phyloP scores from a whole-genome alignment of 257 asterid genomes.

The Solanum pennellii region DNA sequence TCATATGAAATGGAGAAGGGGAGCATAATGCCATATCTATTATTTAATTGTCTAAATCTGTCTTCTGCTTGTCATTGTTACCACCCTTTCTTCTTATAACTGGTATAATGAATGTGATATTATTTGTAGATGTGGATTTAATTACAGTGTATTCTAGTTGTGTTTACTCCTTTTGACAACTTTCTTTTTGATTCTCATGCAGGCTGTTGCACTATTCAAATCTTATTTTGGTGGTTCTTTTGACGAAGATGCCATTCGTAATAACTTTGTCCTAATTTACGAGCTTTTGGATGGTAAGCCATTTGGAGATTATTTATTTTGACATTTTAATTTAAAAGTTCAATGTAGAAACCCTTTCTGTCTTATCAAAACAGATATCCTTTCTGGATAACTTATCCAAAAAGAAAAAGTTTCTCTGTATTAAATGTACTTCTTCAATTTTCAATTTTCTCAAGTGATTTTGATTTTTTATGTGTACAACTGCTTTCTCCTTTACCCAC shows the following conservation, averaged over 20 bases:
- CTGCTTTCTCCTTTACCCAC: not conserved
- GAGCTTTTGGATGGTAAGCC: slow-evolving; percentile 92
- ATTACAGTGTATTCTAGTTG: not conserved
- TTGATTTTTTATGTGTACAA: not conserved
- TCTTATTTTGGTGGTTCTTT: slow-evolving; percentile 97
- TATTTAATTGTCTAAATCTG: not conserved
- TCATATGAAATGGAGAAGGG: not conserved
- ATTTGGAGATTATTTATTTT: not conserved
- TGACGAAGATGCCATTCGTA: slow-evolving; percentile 99
- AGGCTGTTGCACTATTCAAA: slow-evolving; percentile 93
- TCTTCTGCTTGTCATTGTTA: not conserved
- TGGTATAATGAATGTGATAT: not conserved
- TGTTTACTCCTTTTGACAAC: not conserved
- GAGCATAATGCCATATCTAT: not conserved
- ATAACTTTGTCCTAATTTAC: slow-evolving; percentile 85
- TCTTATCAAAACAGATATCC: not conserved
- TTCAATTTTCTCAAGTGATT: not conserved
- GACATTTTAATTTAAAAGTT: not conserved
- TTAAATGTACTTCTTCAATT: not conserved
- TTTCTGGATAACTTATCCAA: not conserved
- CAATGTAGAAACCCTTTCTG: not conserved
- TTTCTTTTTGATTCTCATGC: slow-evolving; percentile 17
- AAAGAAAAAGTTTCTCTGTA: not conserved
- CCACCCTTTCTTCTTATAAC: not conserved
- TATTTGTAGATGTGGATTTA: not conserved